Conservation (phyloP, 225 moss, liverwort and hornwort species). For the Bryum argenteum region DNA sequence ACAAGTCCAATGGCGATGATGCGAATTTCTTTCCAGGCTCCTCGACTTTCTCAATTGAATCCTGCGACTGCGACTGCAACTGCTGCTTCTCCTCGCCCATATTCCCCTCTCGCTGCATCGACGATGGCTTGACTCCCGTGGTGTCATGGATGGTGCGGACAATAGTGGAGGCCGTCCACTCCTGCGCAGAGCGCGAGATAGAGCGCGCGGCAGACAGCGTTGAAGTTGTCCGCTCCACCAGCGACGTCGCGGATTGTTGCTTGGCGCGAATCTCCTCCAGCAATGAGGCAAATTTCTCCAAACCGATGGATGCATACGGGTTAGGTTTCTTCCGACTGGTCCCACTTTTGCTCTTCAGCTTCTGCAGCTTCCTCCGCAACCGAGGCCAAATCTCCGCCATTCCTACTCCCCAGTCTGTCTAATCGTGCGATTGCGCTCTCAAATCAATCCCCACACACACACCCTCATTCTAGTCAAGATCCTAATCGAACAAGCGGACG, state of each 20-base stretch:
- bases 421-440: too few species aligned
- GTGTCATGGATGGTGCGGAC: slow-evolving; percentile 24
- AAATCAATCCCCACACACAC: too few species aligned
- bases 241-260: slow-evolving; percentile 26
- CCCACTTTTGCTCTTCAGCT: slow-evolving; percentile 18
- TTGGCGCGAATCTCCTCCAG: slow-evolving; percentile 38
- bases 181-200: slow-evolving; percentile 56
- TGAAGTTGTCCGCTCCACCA: slow-evolving; percentile 44
- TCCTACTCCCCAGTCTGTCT: not conserved
- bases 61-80: not conserved
- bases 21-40: slow-evolving; percentile 19
- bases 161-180: slow-evolving; percentile 42
- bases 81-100: not conserved
- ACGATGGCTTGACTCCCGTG: not conserved
- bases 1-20: not conserved
- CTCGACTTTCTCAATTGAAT: not conserved
- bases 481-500: too few species aligned
- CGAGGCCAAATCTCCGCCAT: slow-evolving; percentile 48
- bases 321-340: slow-evolving; percentile 20
- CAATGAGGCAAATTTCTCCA: slow-evolving; percentile 42
- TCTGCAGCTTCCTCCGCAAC: slow-evolving; percentile 38
- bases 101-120: not conserved
- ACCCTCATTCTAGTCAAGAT: too few species aligned
- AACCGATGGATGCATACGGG: slow-evolving; percentile 36
- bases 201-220: slow-evolving; percentile 40